Conservation (phyloP, 2,329 filamentous ascomycete species). For the Graphiopsis chlorocephala region DNA sequence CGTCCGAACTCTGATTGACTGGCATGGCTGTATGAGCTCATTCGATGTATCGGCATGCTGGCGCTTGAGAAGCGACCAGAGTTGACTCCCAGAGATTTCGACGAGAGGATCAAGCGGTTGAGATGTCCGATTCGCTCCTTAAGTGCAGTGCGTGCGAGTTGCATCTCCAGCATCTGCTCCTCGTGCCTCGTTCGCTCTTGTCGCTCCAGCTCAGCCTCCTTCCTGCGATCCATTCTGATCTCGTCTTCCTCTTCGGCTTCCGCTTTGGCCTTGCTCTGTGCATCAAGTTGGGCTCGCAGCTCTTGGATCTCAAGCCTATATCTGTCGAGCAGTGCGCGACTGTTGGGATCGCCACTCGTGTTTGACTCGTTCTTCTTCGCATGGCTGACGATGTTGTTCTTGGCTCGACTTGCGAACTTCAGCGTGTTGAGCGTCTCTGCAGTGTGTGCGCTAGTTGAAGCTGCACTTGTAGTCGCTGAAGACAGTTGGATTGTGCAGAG, state of each 20-base stretch:
- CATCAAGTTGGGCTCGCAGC: constrained; percentile 74
- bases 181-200: constrained; percentile 72
- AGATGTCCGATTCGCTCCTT: constrained; percentile 98
- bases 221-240: constrained; percentile 67
- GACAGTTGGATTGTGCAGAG: constrained; percentile 93
- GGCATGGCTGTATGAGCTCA: constrained; percentile 38
- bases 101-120: constrained; percentile 90
- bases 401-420: constrained; percentile 93
- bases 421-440: constrained; percentile 91
- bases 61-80: constrained; percentile 60
- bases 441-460: constrained; percentile 70
- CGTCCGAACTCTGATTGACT: constrained; percentile 26
- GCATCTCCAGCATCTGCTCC: constrained; percentile 98
- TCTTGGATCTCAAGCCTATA: constrained; percentile 92
- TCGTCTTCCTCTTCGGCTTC: constrained; percentile 63
- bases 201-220: constrained; percentile 69
- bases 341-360: constrained; percentile 76
- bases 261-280: constrained; percentile 67
- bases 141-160: constrained; percentile 87
- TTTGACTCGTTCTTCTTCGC: constrained; percentile 91
- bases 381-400: constrained; percentile 97
- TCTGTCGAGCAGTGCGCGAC: constrained; percentile 81
- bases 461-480: constrained; percentile 64
- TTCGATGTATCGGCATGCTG: constrained; percentile 39
- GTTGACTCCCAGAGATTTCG: constrained; percentile 94